Conservation (phyloP, 2,329 filamentous ascomycete genomes). For the Arthrobotrys conoides region DNA sequence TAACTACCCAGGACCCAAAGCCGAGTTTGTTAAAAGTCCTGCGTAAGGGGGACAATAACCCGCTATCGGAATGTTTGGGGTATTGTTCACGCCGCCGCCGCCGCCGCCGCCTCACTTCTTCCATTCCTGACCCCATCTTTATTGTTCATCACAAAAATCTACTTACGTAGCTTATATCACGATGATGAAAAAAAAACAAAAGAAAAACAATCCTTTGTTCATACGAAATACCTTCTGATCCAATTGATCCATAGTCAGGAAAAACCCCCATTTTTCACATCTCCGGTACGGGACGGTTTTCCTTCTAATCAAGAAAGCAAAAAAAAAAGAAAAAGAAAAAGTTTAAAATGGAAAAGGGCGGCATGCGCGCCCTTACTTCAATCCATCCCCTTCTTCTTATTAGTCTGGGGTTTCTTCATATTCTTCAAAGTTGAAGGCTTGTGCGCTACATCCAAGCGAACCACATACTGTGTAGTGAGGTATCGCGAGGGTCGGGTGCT, state of each 20-base stretch:
- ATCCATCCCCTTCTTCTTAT: not conserved
- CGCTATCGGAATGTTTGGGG: conserved; percentile 20
- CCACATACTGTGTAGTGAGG: too few species aligned
- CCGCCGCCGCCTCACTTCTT: conserved; percentile 8
- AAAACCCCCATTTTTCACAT: not conserved
- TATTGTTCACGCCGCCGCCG: not conserved
- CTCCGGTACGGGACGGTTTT: conserved; percentile 47
- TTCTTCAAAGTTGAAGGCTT: not conserved
- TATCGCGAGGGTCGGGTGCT: not conserved
- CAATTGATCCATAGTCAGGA: too few species aligned
- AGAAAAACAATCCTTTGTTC: not conserved
- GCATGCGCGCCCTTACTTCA: conserved; percentile 20
- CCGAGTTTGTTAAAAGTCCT: not conserved
- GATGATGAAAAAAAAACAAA: conserved; percentile 8
- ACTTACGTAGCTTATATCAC: too few species aligned
- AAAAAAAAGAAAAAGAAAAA: conserved; percentile 11
- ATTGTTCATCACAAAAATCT: conserved; percentile 1
- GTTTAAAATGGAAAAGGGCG: conserved; percentile 7
- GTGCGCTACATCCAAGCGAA: conserved; percentile 26
- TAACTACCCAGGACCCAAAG: too few species aligned
- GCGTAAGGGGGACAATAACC: not conserved
- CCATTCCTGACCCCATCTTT: not conserved
- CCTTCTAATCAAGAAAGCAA: not conserved
- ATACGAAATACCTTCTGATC: conserved; percentile 5
- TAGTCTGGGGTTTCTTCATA: too few species aligned